These are phyloP conservation scores for Cladosporium sp. DNA, from an alignment of 2,329 filamentous ascomycete genomes.

Conservation along the genomic window DNA sequence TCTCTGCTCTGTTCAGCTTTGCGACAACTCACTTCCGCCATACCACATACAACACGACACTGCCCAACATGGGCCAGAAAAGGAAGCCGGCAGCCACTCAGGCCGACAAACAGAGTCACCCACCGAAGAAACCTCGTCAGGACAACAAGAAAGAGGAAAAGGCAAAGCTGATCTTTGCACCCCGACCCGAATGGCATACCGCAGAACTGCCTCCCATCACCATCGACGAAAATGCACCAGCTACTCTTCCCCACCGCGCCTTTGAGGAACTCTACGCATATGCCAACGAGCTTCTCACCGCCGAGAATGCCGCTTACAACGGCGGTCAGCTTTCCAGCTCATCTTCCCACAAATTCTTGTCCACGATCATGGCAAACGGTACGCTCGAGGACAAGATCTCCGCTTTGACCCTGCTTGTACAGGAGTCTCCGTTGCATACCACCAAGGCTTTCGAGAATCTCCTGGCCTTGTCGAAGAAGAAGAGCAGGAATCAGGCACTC, in stretches of 20 bases:
- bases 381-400: slow-evolving; percentile 96
- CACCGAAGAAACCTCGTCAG: slow-evolving; percentile 21
- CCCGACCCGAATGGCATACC: slow-evolving; percentile 64
- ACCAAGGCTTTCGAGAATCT: slow-evolving; percentile 83
- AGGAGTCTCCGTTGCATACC: slow-evolving; percentile 94
- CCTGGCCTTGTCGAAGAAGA: slow-evolving; percentile 79
- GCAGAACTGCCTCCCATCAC: slow-evolving; percentile 50
- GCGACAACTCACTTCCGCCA: background rate
- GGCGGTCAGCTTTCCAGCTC: slow-evolving; percentile 67
- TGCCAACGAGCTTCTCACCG: slow-evolving; percentile 68
- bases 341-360: slow-evolving; percentile 91
- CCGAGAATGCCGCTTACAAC: slow-evolving; percentile 71
- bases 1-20: too few species aligned
- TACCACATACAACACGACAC: background rate
- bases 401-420: slow-evolving; percentile 85
- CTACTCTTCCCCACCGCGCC: slow-evolving; percentile 40
- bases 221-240: slow-evolving; percentile 24
- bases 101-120: slow-evolving; percentile 15
- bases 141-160: slow-evolving; percentile 22
- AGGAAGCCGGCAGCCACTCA: slow-evolving; percentile 29
- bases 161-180: slow-evolving; percentile 42
- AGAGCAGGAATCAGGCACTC: slow-evolving; percentile 86
- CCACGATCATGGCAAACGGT: slow-evolving; percentile 93
- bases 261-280: slow-evolving; percentile 61
- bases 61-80: slow-evolving; percentile 32